phyloP scores from a whole-genome alignment of 306 rosid genomes.

The Begonia loranthoides region DNA sequence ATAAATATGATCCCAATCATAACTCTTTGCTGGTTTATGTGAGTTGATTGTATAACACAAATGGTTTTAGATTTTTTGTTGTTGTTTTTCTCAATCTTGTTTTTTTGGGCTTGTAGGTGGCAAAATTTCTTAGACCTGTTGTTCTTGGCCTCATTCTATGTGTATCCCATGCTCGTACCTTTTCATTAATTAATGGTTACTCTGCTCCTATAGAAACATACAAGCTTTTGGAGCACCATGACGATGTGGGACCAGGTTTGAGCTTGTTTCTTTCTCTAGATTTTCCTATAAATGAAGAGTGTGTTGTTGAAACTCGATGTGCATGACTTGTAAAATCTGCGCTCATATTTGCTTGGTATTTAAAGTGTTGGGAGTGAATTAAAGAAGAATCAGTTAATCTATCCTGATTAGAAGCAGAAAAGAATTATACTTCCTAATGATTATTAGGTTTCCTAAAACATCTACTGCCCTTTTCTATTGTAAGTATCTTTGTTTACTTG shows the following conservation, averaged over 20 bases:
- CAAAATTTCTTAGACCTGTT: constrained; percentile 69
- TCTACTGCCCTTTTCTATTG: too few species aligned
- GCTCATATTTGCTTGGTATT: too few species aligned
- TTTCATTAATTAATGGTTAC: constrained; percentile 86
- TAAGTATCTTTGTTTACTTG: too few species aligned
- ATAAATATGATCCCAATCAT: constrained; percentile 38
- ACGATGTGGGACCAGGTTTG: constrained; percentile 52
- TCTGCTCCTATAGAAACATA: constrained; percentile 85
- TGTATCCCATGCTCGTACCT: constrained; percentile 91
- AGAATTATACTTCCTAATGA: too few species aligned
- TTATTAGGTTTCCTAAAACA: too few species aligned
- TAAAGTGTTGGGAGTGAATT: too few species aligned
- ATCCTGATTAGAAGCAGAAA: too few species aligned
- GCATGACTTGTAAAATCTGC: too few species aligned
- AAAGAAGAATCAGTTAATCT: too few species aligned
- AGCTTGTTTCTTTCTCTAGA: constrained; percentile 1
- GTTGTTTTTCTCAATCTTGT: neutral
- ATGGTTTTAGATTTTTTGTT: constrained; percentile 5
- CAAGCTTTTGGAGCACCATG: constrained; percentile 83
- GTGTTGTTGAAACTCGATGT: constrained; percentile 1
- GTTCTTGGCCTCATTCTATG: constrained; percentile 62
- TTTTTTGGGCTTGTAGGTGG: constrained; percentile 31
- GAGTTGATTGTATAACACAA: constrained; percentile 11
- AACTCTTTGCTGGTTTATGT: constrained; percentile 38
- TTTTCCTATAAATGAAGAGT: too few species aligned